Evolutionary conservation across 371 early-diverging fungal species (phyloP), one percentile per base, ranked within the genome.

Genomic region (Vairimorpha necatrix): DNA sequence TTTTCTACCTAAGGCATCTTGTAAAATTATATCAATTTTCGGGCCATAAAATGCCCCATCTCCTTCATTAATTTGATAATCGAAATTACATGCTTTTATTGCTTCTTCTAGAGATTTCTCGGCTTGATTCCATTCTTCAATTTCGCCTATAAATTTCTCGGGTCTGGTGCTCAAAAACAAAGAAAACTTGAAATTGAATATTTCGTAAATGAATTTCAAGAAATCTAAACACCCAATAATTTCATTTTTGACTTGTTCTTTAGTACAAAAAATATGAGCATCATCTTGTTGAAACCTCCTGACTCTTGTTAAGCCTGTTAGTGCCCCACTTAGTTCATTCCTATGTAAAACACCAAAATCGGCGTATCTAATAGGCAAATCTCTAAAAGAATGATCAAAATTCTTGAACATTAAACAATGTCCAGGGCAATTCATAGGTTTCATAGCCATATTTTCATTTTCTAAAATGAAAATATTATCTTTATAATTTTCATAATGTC

Each of bases 1-100:
- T 78, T 88, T 87, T 71, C 96, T 90, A 54, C 90, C 87, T 72
- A 94, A 87, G 16, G 95, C 95, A 86, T 98, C 99, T 33, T 89
- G 86, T 76, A 98, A 90, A 48, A 90, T 89, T 80, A 98, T 96
- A 87, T 98, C 99, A 81, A 98, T 93, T 89, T 98, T 98, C 80
- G 99, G 99, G 4, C 98, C 99, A 85, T 98, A 98, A 89, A 98
- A 98, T 28, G 99, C 99, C 47, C 98, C 99, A 88, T 98, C 99
- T 78, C 96, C 95, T 24, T 90, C 91, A 85, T 97, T 94, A 38
- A 96, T 71, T 73, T 87, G 88, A 94, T 94, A 98, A 9, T 87
- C 80, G 50, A 88, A 80, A 32, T 91, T 91, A 60, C 89, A 89
- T n/a, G 54, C 88, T 87, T 80, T 90, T 86, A 81, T 94, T 0